Conservation (phyloP, 345 rosid genomes). For the Alliaria petiolata region DNA sequence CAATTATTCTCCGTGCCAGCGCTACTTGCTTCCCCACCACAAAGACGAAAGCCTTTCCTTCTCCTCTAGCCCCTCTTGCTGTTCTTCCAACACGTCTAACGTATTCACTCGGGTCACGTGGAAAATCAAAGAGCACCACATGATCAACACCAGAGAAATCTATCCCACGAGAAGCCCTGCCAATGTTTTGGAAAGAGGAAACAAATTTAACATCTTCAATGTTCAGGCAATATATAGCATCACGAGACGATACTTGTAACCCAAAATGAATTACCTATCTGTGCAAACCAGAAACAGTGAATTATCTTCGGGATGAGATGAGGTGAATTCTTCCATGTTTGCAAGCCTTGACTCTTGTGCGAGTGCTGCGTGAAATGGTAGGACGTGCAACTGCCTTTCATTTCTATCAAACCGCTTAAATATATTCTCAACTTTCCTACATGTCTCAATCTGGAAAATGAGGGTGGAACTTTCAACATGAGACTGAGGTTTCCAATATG, state of each 20-base stretch:
- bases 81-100: conserved; percentile 95
- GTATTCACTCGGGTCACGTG: conserved; percentile 90
- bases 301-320: conserved; percentile 36
- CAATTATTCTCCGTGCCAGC: conserved; percentile 61
- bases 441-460: conserved; percentile 74
- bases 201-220: conserved; percentile 23
- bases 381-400: conserved; percentile 45
- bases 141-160: conserved; percentile 83
- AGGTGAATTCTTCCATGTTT: conserved; percentile 76
- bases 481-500: neutral
- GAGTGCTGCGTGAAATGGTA: conserved; percentile 88
- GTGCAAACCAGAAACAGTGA: conserved; percentile 77
- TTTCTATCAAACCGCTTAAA: conserved; percentile 73
- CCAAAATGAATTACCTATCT: conserved; percentile 50
- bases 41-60: conserved; percentile 80
- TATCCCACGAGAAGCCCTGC: conserved; percentile 87
- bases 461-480: neutral
- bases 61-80: conserved; percentile 90
- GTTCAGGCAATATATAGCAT: neutral
- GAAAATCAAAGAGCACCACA: conserved; percentile 80
- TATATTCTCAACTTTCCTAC: conserved; percentile 91
- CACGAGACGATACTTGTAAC: neutral
- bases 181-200: conserved; percentile 6
- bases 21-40: conserved; percentile 91
- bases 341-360: conserved; percentile 59